These are phyloP conservation scores for Termitomyces sp. DNA, from an alignment of 768 basidiomycete species.

Conservation along the genomic window DNA sequence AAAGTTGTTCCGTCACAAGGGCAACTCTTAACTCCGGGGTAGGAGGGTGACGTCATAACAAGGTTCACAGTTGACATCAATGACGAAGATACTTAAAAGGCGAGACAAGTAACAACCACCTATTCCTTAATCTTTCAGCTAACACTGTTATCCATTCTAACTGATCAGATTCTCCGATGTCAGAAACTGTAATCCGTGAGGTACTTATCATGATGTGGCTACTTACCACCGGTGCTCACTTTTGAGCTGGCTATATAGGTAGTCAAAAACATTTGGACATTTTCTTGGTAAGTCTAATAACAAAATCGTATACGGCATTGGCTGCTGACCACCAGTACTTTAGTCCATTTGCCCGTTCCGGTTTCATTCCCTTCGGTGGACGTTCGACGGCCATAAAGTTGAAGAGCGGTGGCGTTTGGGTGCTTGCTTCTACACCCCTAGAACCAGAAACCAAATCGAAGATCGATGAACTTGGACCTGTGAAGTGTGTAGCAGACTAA, in stretches of 20 bases:
- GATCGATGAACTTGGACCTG: constrained; percentile 59
- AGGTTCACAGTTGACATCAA: background rate
- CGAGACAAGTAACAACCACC: background rate
- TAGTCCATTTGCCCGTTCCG: constrained; percentile 63
- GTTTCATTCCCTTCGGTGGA: constrained; percentile 69
- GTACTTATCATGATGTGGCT: constrained; percentile 16
- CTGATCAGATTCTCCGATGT: constrained; percentile 16
- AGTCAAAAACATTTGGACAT: constrained; percentile 51
- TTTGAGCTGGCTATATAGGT: constrained; percentile 30
- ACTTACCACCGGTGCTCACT: background rate
- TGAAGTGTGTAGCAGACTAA: constrained; percentile 43
- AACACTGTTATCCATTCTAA: too few species aligned
- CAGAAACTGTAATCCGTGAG: constrained; percentile 38
- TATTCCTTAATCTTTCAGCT: background rate
- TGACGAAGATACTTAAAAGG: background rate
- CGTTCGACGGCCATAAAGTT: constrained; percentile 76
- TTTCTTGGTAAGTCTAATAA: constrained; percentile 47
- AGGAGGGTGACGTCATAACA: too few species aligned
- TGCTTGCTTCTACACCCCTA: constrained; percentile 72
- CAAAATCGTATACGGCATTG: background rate
- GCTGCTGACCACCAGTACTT: background rate
- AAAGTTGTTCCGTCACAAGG: too few species aligned
- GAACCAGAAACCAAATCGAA: constrained; percentile 57
- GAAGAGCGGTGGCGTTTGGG: constrained; percentile 61
- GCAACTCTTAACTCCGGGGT: too few species aligned